Percentiles rank a stretch among this genome's conserved stretches.
Evolutionary conservation across 1,284 basidiomycete genomes (phyloP).

Genomic region (Ceratobasidium sp.): DNA sequence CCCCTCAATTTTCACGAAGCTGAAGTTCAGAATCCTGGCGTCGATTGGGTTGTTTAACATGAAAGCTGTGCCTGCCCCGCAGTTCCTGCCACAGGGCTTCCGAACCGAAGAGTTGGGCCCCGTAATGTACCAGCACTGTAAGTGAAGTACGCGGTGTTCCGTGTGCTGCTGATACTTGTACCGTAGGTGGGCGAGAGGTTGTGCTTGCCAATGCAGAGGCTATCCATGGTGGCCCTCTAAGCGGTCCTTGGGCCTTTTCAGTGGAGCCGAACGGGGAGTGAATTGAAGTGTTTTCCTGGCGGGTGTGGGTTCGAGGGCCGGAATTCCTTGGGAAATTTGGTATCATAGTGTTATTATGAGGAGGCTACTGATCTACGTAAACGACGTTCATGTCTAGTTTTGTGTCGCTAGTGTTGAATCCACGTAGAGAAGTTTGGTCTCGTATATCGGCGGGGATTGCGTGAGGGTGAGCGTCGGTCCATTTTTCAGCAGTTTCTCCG

Average conservation of each 20-base stretch:
- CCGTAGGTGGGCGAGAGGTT: slow-evolving; percentile 11
- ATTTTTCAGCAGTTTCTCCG: background rate
- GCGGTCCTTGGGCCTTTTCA: slow-evolving; percentile 28
- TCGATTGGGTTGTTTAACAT: slow-evolving; percentile 5
- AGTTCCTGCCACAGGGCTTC: slow-evolving; percentile 18
- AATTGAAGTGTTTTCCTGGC: background rate
- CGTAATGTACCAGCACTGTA: slow-evolving; percentile 6
- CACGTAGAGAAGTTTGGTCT: slow-evolving; percentile 22
- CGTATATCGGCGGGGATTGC: slow-evolving; percentile 18
- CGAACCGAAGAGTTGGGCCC: slow-evolving; percentile 33
- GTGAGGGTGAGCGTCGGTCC: slow-evolving; percentile 27
- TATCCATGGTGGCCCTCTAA: slow-evolving; percentile 26
- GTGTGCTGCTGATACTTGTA: background rate
- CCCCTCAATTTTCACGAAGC: background rate
- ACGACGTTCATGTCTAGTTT: slow-evolving; percentile 30
- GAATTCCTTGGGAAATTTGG: too few species aligned
- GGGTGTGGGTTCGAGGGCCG: background rate
- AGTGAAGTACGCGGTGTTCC: background rate
- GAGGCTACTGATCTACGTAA: too few species aligned
- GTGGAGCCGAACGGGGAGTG: background rate
- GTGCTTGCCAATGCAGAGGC: slow-evolving; percentile 28
- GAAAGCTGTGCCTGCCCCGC: slow-evolving; percentile 17
- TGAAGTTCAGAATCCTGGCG: background rate
- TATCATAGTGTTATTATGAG: too few species aligned
- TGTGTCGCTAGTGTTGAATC: slow-evolving; percentile 27